Percentiles rank a stretch among this genome's conserved stretches.
phyloP scores from a whole-genome alignment of 306 rosid genomes.

The Pterocarpus santalinus region DNA sequence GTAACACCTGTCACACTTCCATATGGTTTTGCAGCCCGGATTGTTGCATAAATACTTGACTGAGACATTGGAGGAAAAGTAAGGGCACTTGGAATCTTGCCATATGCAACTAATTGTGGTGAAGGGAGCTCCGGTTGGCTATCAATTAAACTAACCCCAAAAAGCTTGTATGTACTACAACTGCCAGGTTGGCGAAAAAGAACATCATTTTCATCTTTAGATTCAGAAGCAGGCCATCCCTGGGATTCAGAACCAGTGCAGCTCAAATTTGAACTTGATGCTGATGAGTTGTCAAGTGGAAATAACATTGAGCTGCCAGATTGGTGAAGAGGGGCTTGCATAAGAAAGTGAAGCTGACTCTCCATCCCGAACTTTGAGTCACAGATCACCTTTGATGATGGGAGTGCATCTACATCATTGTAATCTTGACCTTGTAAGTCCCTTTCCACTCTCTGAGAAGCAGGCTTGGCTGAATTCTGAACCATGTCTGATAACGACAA shows the following conservation, averaged over 20 bases:
- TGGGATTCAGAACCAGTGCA: conserved; percentile 53
- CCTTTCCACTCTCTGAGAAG: conserved; percentile 44
- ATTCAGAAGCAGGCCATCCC: conserved; percentile 47
- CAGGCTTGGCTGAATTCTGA: conserved; percentile 40
- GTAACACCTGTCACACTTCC: conserved; percentile 42
- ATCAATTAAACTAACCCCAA: conserved; percentile 61
- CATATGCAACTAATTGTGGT: conserved; percentile 58
- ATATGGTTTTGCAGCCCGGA: conserved; percentile 48
- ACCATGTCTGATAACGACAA: conserved; percentile 34
- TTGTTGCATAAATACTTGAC: conserved; percentile 32
- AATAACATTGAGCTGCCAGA: conserved; percentile 40
- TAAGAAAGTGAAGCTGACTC: conserved; percentile 43
- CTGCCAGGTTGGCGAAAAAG: conserved; percentile 49
- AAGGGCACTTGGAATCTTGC: conserved; percentile 48
- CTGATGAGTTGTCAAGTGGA: conserved; percentile 42
- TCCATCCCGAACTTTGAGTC: conserved; percentile 31
- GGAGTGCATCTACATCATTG: conserved; percentile 19
- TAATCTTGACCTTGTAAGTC: conserved; percentile 77
- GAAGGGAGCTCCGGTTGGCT: conserved; percentile 78
- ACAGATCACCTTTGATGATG: conserved; percentile 35
- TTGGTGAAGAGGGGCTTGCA: conserved; percentile 42
- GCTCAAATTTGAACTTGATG: conserved; percentile 51
- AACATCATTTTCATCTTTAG: conserved; percentile 53
- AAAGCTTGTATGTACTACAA: conserved; percentile 50
- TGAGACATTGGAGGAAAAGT: conserved; percentile 57